Evolutionary conservation across 805 yeast genomes (phyloP), one percentile per base, ranked within the genome.

Genomic region (Yueomyces sinensis): DNA sequence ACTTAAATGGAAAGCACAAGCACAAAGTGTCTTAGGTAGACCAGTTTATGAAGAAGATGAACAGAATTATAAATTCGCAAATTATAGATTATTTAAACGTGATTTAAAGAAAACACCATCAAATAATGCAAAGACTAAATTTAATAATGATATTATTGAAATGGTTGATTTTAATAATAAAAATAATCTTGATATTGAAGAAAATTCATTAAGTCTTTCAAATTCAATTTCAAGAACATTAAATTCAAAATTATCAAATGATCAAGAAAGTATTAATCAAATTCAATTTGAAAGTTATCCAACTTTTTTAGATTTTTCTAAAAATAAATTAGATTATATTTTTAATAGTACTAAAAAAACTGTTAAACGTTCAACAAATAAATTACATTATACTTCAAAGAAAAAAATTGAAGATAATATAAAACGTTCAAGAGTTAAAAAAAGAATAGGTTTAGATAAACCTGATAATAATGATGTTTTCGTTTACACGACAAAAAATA

Each of bases 11-110:
- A 60, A 59, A 13, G 66, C 68, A 35, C 87, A 81, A 45, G 72
- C 74, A 30, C 76, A 74, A 39, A 82, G 89, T 6, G 70, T 82
- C 4, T 52, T 83, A 28, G 94, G 94, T 1, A 61, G 93, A 39
- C 74, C 75, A 14, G 70, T 80, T 30, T 78, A 72, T 49, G 89
- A 78, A 41, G 87, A 79, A 37, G 84, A 76, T 35, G 55, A 58
- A 34, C 43, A 43, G 32, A 44, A 46, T 34, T 51, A 47, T 27
- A 46, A 45, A 20, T 47, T 50, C 37, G 53, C 59, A 11, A 44
- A 42, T 22, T 53, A 56, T 33, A 51, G 57, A 4, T 31, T 50
- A 17, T 44, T 41, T 27, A 40, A 52, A 3, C 56, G 52, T 31
- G 42, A 48, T 29, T 54, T 56, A 11, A 7, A 20, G 7, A 7